These are phyloP conservation scores for Neurospora cerealis DNA, from an alignment of 495 filamentous ascomycete species.

Conservation along the genomic window DNA sequence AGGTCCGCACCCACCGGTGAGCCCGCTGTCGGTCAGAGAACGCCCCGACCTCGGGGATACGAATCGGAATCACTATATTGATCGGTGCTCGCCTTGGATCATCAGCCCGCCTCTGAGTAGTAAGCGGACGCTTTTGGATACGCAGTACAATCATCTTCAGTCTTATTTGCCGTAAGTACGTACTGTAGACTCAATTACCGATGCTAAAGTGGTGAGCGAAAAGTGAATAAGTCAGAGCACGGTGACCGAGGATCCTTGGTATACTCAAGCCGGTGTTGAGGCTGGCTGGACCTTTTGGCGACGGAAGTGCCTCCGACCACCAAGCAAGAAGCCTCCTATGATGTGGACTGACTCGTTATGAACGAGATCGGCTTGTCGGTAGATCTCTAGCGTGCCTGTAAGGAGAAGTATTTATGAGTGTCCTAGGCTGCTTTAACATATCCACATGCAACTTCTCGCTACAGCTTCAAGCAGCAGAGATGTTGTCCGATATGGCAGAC, in stretches of 20 bases:
- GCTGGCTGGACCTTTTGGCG: not conserved
- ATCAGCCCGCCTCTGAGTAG: not conserved
- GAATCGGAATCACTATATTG: not conserved
- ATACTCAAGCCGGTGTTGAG: not conserved
- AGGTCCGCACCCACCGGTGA: not conserved
- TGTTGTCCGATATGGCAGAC: not conserved
- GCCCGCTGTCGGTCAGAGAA: not conserved
- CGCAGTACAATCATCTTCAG: not conserved
- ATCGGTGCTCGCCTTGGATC: not conserved
- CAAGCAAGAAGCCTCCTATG: not conserved
- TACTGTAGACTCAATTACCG: not conserved
- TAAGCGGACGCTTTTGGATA: not conserved
- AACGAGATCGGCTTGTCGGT: not conserved
- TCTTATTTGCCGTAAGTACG: conserved; percentile 3
- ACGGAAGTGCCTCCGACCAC: not conserved
- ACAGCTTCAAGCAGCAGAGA: not conserved
- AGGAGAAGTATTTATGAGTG: not conserved
- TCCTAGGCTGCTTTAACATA: not conserved
- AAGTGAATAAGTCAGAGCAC: not conserved
- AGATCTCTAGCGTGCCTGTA: not conserved
- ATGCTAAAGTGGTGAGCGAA: not conserved
- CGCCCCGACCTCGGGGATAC: not conserved
- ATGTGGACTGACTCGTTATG: not conserved
- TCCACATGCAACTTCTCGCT: not conserved
- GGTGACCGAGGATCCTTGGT: not conserved